Evolutionary conservation across 2,329 filamentous ascomycete species (phyloP), one percentile per base, ranked within the genome.

Genomic region (Trichoderma aggressivum): DNA sequence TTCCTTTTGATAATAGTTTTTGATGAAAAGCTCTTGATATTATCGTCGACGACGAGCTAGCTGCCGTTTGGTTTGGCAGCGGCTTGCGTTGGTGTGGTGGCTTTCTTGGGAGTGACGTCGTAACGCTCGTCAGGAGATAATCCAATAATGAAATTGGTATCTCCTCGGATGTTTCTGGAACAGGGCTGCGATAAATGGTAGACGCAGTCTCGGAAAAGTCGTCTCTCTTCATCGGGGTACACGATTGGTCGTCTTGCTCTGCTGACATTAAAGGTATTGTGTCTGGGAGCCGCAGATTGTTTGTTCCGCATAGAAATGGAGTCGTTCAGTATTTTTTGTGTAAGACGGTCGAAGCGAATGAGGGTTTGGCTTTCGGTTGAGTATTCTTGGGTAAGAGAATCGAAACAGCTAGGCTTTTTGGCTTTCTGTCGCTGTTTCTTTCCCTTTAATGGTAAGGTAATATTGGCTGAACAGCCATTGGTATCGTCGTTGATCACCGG

Each of bases 121-220:
- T 78, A 78, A 5, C 79, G 50, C 28, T 78, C 75, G 16, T 79
- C 76, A 8, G 72, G 71, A 6, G 78, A 68, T 79, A 77, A 61
- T 2, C 32, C 32, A 71, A 7, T 71, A 61, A 12, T 64, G 71
- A 34, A 7, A 70, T 53, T 6, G n/a, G 18, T 1, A 50, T 60
- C 56, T 65, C 43, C 7, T 74, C 58, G 26, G 62, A 7, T 10
- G 21, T 21, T 1, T 68, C 21, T 60, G 58, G 60, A 26, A 56
- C 58, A 11, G 66, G 14, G 14, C 73, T 39, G n/a, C 74, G 76
- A 47, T 71, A 71, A 28, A 73, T 55, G 3, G 80, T 80, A 5
- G 80, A 80, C 14, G 79, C 79, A 24, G 79, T 81, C 66, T 81
- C 80, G 1, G 80, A 81, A 28, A 81, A 79, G 55, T 81, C 80